A percentile compares a stretch with the other conserved stretches of the same genome.
Evolutionary conservation across 1,284 basidiomycete genomes (phyloP).

Genomic region (Filobasidium uniguttulatum): DNA sequence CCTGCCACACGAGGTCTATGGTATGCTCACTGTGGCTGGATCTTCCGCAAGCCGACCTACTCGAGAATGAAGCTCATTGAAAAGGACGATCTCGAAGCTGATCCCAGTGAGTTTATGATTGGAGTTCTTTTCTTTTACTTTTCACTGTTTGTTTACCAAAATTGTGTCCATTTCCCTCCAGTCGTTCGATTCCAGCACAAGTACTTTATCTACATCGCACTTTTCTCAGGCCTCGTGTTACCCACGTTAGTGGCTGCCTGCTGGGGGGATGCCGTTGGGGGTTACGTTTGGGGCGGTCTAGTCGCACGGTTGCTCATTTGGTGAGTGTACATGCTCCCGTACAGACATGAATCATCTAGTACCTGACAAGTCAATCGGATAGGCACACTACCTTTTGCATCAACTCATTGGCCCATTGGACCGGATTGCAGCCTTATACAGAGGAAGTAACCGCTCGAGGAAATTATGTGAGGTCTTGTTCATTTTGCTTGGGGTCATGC

Average conservation of each 20-base stretch:
- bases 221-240: slow-evolving; percentile 47
- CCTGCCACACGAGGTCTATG: slow-evolving; percentile 56
- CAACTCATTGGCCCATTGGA: slow-evolving; percentile 68
- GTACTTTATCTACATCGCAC: slow-evolving; percentile 51
- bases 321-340: slow-evolving; percentile 35
- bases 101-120: slow-evolving; percentile 43
- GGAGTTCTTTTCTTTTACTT: neutral
- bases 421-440: slow-evolving; percentile 60
- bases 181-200: slow-evolving; percentile 61
- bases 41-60: slow-evolving; percentile 61
- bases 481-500: neutral
- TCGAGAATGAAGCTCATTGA: slow-evolving; percentile 52
- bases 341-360: neutral
- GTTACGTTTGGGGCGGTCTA: slow-evolving; percentile 52
- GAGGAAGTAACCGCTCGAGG: slow-evolving; percentile 64
- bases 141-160: neutral
- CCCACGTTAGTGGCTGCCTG: slow-evolving; percentile 41
- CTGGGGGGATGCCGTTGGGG: slow-evolving; percentile 51
- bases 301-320: slow-evolving; percentile 45
- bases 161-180: slow-evolving; percentile 24
- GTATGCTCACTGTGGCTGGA: slow-evolving; percentile 71
- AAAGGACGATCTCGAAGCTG: slow-evolving; percentile 53
- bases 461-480: slow-evolving; percentile 44
- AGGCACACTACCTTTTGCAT: slow-evolving; percentile 71
- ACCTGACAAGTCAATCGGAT: slow-evolving; percentile 41